These are phyloP conservation scores for Penicillium ucsense DNA, from an alignment of 495 filamentous ascomycete species.

Conservation along the genomic window DNA sequence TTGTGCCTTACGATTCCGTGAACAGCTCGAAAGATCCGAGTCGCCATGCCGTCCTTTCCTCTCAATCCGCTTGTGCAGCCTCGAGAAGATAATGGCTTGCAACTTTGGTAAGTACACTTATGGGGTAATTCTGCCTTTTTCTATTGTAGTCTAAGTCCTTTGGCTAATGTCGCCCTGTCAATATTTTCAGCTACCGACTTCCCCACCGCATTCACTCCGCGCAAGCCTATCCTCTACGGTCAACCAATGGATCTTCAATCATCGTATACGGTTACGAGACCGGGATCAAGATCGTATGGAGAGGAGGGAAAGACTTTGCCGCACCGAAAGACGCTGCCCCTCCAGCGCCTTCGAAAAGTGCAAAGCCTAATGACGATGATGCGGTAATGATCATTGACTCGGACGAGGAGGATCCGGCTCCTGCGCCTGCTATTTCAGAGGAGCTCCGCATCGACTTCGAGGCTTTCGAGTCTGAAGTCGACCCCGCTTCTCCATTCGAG, in stretches of 20 bases:
- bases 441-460: slow-evolving; percentile 43
- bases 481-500: slow-evolving; percentile 43
- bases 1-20: slow-evolving; percentile 10
- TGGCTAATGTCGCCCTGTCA: slow-evolving; percentile 4
- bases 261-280: slow-evolving; percentile 74
- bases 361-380: slow-evolving; percentile 37
- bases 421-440: slow-evolving; percentile 24
- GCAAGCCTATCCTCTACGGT: slow-evolving; percentile 62
- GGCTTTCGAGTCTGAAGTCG: slow-evolving; percentile 48
- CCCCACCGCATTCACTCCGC: slow-evolving; percentile 63
- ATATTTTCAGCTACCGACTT: slow-evolving; percentile 56
- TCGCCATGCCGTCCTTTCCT: slow-evolving; percentile 31
- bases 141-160: background rate
- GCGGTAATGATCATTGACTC: slow-evolving; percentile 71
- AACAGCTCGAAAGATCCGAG: slow-evolving; percentile 5
- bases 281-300: slow-evolving; percentile 70
- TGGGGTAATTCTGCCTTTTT: background rate
- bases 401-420: slow-evolving; percentile 55
- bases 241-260: slow-evolving; percentile 77
- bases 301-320: slow-evolving; percentile 63
- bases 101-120: slow-evolving; percentile 35
- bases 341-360: slow-evolving; percentile 17
- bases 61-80: slow-evolving; percentile 27
- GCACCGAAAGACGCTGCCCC: slow-evolving; percentile 15
- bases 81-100: slow-evolving; percentile 35